Evolutionary conservation across 2,329 filamentous ascomycete species (phyloP).

Genomic region (Rhynchosporium secalis): DNA sequence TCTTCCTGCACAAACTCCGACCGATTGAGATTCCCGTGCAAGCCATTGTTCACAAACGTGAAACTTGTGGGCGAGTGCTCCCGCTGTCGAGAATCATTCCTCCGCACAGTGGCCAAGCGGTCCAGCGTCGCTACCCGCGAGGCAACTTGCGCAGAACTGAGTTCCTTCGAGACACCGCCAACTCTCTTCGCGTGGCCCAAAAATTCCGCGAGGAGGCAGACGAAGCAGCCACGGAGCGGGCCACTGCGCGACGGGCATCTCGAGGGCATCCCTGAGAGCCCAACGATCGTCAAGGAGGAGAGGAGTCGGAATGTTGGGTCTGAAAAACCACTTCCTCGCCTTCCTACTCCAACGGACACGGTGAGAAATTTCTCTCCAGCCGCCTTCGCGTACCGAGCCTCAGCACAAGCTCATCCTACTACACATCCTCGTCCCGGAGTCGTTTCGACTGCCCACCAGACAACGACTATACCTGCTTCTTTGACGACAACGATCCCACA

Average conservation of each 20-base stretch:
- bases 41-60: background rate
- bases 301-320: background rate
- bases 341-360: background rate
- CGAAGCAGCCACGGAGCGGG: background rate
- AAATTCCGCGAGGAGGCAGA: background rate
- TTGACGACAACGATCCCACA: too few relatives aligned
- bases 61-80: background rate
- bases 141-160: background rate
- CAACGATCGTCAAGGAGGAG: constrained; percentile 2
- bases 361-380: background rate
- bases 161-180: background rate
- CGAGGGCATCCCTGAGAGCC: background rate
- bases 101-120: background rate
- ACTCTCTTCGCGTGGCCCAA: background rate
- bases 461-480: background rate
- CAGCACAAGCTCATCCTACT: background rate
- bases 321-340: background rate
- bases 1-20: background rate
- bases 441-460: background rate
- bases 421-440: background rate
- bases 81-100: background rate
- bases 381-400: background rate
- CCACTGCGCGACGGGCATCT: background rate
- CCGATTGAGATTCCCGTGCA: background rate
- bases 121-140: background rate